Base-by-base conservation (phyloP, 768 basidiomycete genomes). In the Agaricus sinodeliciosus region DNA sequence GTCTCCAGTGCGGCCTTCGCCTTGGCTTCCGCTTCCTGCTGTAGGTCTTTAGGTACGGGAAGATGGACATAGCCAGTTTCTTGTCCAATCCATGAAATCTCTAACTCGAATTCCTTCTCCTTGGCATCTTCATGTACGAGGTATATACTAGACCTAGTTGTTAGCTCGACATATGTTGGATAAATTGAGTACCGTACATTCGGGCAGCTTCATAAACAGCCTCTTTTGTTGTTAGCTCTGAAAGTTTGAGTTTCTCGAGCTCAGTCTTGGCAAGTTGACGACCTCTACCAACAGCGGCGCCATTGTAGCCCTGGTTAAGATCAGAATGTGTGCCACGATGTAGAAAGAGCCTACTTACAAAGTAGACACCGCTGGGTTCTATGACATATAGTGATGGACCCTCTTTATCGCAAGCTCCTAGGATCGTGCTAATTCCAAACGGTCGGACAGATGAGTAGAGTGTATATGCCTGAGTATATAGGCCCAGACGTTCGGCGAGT, bases 201-300 rank as follows among this genome's bases (percentile, higher is more conserved):
- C 94, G 78, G 4, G 96, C 95, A 12, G 94, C 93, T 64, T 97
- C 94, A 58, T 82, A 74, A 19, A 95, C 90, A 16, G 94, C 96
- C 65, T 99, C 85, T 55, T 85, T 78, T 51, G 79, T 80, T 2
- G 89, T 80, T 48, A 98, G 68, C 58, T 90, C 88, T 5, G 85
- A 71, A 34, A 95, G 74, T 58, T 94, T 87, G 57, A 98, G 83
- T 69, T 99, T 99, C 72, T 99, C 96, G 45, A 99, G 70, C 68
- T 98, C 96, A 7, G 95, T 98, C 78, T 97, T 98, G 16, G 96
- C 96, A 56, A 98, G 75, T 63, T 96, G 93, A 51, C 90, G 85
- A n/a, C 96, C 96, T 69, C 98, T 99, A 49, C 96, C 96, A 26
- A 94, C 85, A n/a, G 96, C 96, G 12, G 90, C 90, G 25, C 94